A percentile compares a stretch with the other conserved stretches of the same genome.
Evolutionary conservation across 2,329 filamentous ascomycete genomes (phyloP).

Genomic region (Tympanopsis confertula): DNA sequence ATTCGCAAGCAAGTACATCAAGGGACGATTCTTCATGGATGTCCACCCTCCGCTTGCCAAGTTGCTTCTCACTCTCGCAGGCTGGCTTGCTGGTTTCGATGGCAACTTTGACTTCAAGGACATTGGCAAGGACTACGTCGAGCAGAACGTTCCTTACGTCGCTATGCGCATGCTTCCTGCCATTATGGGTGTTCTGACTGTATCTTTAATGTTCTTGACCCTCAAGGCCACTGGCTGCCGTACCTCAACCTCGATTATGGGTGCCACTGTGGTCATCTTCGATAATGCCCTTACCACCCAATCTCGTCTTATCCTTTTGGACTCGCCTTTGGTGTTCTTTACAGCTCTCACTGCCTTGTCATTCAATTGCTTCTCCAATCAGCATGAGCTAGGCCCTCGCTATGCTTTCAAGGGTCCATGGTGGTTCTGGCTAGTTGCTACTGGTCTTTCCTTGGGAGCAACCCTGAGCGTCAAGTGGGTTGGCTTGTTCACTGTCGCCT

Average conservation of each 20-base stretch:
- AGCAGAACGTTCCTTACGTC: conserved; percentile 89
- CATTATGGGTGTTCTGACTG: conserved; percentile 74
- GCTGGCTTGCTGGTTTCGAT: conserved; percentile 88
- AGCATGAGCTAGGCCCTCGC: conserved; percentile 2
- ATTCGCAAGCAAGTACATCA: conserved; percentile 98
- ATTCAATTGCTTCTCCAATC: background rate
- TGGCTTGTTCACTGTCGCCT: conserved; percentile 60
- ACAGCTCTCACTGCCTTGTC: background rate
- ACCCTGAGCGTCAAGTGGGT: conserved; percentile 64
- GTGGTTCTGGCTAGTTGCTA: conserved; percentile 45
- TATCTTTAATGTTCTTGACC: conserved; percentile 88
- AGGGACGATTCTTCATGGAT: conserved; percentile 99
- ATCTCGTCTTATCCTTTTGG: background rate
- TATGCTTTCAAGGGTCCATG: background rate
- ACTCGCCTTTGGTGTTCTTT: conserved; percentile 1
- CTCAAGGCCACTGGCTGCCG: conserved; percentile 84
- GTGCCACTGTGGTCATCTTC: conserved; percentile 79
- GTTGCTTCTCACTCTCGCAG: conserved; percentile 87
- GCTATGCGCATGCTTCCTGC: conserved; percentile 93
- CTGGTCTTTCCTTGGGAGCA: conserved; percentile 50
- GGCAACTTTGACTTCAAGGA: conserved; percentile 98
- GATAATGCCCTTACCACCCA: conserved; percentile 1
- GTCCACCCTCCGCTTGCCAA: conserved; percentile 97
- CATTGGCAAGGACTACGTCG: conserved; percentile 96
- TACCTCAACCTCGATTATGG: conserved; percentile 72